Conservation (phyloP, 495 filamentous ascomycete species). For the Daldinia bambusicola region DNA sequence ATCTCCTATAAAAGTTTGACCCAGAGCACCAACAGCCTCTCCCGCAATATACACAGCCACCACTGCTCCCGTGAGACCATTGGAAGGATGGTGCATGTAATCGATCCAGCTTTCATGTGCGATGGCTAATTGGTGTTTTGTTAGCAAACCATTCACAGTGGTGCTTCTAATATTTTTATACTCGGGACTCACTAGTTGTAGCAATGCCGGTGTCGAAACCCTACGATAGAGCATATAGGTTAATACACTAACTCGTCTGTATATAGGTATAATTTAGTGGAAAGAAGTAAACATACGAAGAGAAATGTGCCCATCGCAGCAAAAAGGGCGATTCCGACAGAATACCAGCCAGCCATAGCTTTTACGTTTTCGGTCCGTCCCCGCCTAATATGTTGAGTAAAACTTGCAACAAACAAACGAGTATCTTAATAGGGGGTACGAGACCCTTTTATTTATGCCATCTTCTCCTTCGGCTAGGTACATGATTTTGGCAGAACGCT, state of each 20-base stretch:
- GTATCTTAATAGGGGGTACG: neutral
- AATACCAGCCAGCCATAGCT: constrained; percentile 44
- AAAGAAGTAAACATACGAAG: constrained; percentile 55
- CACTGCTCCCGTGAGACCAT: constrained; percentile 67
- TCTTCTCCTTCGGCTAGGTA: constrained; percentile 25
- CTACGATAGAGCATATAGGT: constrained; percentile 43
- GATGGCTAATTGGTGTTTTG: constrained; percentile 56
- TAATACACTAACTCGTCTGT: constrained; percentile 8
- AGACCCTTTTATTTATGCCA: constrained; percentile 21
- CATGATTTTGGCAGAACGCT: neutral
- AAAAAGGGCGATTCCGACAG: constrained; percentile 63
- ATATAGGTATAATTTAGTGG: neutral
- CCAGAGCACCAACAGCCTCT: constrained; percentile 64
- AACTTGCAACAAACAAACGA: constrained; percentile 4
- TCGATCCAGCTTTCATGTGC: constrained; percentile 69
- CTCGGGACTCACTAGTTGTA: constrained; percentile 63
- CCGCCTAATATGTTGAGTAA: constrained; percentile 1
- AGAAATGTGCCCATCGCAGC: constrained; percentile 68
- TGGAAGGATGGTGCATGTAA: constrained; percentile 66
- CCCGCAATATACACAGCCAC: constrained; percentile 71
- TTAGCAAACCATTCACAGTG: constrained; percentile 12
- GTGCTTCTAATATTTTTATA: neutral
- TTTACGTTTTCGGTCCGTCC: constrained; percentile 5
- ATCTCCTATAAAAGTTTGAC: constrained; percentile 65
- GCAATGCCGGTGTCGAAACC: constrained; percentile 69